Evolutionary conservation across 1,284 basidiomycete genomes (phyloP), one percentile per base, ranked within the genome.

Genomic region (Puccinia polysora): DNA sequence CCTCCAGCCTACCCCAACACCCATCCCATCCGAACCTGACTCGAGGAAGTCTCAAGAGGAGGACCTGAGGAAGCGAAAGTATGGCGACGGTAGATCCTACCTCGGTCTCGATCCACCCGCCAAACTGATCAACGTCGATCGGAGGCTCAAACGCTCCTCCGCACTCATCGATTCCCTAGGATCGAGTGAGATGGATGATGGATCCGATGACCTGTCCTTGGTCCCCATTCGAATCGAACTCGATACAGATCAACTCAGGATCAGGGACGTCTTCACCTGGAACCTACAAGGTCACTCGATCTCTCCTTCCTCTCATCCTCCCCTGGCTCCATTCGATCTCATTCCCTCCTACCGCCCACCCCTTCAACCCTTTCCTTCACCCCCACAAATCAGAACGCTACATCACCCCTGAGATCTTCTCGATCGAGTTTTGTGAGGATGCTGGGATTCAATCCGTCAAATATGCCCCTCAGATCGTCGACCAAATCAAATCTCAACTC

Each of bases 181-280:
- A 8, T 40, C 47, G 20, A 34, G n/a, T 45, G 68, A 47, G 55
- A 84, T 83, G 36, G 69, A 62, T 32, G n/a, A 65, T n/a, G 64
- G 28, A 8, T 10, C 15, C 2, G 65, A 59, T 23, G 30, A 56
- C 15, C 34, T 67, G 4, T 83, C 88, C 1, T 85, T 95, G 30
- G 86, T 97, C 3, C 95, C 95, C 8, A 91, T 98, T 75, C 88
- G 90, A 58, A 88, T 98, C 73, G 94, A 97, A 77, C 87, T 97
- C 76, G 93, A 97, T 78, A 93, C 93, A 3, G 89, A 92, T 7
- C 88, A 88, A 0, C 89, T 91, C 78, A 85, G 93, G 77, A 87
- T 98, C 79, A 88, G 92, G 71, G 95, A 98, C 78, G 89, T 89
- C 75, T 97, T 98, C 80, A 85, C 92, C n/a, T 98, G 95, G 95